phyloP scores from a whole-genome alignment of 768 basidiomycete species.

The Filobasidium floriforme region DNA sequence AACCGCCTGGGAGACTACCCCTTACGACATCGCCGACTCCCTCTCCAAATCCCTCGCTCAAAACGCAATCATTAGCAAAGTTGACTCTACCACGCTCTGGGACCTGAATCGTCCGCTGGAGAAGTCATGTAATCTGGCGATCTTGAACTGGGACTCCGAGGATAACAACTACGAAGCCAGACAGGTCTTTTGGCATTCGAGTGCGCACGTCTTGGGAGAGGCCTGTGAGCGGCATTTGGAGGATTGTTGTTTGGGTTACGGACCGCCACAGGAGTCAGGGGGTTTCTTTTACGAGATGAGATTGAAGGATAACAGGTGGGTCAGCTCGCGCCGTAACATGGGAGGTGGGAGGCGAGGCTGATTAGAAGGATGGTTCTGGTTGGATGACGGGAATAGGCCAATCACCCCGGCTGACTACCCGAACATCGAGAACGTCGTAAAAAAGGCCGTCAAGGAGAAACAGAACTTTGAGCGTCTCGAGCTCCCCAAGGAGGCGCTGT shows the following conservation, averaged over 20 bases:
- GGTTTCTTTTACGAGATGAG: slow-evolving; percentile 99
- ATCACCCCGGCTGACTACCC: slow-evolving; percentile 78
- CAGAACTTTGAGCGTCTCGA: slow-evolving; percentile 93
- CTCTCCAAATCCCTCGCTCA: slow-evolving; percentile 82
- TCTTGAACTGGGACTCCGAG: slow-evolving; percentile 74
- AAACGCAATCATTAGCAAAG: slow-evolving; percentile 81
- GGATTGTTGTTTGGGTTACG: slow-evolving; percentile 92
- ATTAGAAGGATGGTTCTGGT: too few relatives aligned
- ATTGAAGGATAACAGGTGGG: slow-evolving; percentile 62
- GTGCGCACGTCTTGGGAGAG: slow-evolving; percentile 95
- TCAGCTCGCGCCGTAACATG: background rate
- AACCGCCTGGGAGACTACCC: slow-evolving; percentile 88
- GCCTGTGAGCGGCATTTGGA: slow-evolving; percentile 84
- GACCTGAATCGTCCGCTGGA: slow-evolving; percentile 94
- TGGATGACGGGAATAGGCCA: slow-evolving; percentile 50
- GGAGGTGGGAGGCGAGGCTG: background rate
- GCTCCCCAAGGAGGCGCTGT: slow-evolving; percentile 84
- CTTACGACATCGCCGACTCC: slow-evolving; percentile 80
- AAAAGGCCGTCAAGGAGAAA: slow-evolving; percentile 85
- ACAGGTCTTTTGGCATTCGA: slow-evolving; percentile 99
- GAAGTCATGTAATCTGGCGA: slow-evolving; percentile 64
- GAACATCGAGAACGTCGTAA: slow-evolving; percentile 76
- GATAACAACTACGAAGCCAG: slow-evolving; percentile 57
- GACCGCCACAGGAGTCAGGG: slow-evolving; percentile 84
- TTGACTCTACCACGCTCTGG: slow-evolving; percentile 55